phyloP scores from a whole-genome alignment of 768 basidiomycete species.

The Neoboletus subvelutipes region DNA sequence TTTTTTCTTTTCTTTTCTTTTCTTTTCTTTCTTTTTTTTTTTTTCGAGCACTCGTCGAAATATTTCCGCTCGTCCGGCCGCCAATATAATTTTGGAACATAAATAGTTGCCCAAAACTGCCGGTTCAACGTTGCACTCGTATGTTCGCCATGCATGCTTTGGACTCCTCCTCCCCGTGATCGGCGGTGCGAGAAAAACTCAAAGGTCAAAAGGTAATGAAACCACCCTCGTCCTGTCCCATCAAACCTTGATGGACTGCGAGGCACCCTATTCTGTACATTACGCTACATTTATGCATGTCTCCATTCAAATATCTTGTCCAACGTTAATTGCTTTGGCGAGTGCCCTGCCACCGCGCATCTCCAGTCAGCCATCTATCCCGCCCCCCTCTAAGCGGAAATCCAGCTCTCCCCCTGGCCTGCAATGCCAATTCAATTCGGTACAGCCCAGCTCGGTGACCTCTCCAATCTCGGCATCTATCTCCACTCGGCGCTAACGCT shows the following conservation, averaged over 20 bases:
- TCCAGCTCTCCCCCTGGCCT: neutral
- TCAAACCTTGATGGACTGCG: constrained; percentile 30
- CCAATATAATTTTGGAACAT: neutral
- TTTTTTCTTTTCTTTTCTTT: too few species aligned
- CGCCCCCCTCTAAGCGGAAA: constrained; percentile 1
- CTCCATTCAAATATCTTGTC: constrained; percentile 5
- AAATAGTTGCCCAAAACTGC: neutral
- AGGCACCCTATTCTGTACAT: constrained; percentile 6
- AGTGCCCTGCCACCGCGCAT: constrained; percentile 8
- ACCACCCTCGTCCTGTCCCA: constrained; percentile 10
- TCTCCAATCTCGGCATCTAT: constrained; percentile 8
- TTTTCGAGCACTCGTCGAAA: too few species aligned
- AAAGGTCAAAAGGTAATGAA: constrained; percentile 21
- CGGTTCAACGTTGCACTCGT: neutral
- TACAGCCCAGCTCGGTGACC: constrained; percentile 1
- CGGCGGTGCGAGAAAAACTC: constrained; percentile 20
- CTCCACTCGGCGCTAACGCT: neutral
- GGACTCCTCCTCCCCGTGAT: constrained; percentile 12
- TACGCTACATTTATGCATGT: constrained; percentile 6
- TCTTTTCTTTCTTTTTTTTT: too few species aligned
- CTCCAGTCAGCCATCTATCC: constrained; percentile 3
- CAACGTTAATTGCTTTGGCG: constrained; percentile 23
- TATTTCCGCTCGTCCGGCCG: constrained; percentile 20
- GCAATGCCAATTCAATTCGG: constrained; percentile 1
- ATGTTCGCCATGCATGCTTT: neutral